Conservation (phyloP, 1,284 basidiomycete species). For the Cutaneotrichosporon mucoides region DNA sequence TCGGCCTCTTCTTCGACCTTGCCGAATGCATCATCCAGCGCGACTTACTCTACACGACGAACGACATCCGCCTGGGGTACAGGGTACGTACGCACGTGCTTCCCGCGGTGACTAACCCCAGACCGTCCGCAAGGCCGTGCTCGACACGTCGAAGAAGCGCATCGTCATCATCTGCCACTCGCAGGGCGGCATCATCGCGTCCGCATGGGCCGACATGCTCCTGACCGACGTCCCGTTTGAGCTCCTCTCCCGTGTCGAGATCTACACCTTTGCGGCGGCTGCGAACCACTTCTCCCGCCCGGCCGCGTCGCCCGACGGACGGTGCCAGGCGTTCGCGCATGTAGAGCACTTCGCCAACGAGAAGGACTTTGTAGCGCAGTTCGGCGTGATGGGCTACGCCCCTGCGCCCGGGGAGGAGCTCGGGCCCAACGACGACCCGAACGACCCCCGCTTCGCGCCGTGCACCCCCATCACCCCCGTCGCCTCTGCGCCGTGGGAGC, state of each 20-base stretch:
- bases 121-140: constrained; percentile 14
- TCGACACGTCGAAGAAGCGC: constrained; percentile 20
- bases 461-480: neutral
- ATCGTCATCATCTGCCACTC: constrained; percentile 38
- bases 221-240: constrained; percentile 17
- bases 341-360: constrained; percentile 41
- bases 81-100: neutral
- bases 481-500: neutral
- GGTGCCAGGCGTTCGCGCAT: constrained; percentile 16
- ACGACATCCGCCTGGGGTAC: constrained; percentile 29
- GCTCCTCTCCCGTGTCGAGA: constrained; percentile 35
- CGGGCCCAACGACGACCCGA: neutral
- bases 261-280: constrained; percentile 41
- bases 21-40: constrained; percentile 39
- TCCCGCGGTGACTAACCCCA: constrained; percentile 2
- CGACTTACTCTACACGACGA: constrained; percentile 29
- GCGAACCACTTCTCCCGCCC: constrained; percentile 38
- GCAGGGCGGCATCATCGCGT: constrained; percentile 39
- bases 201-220: constrained; percentile 21
- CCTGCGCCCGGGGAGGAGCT: neutral
- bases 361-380: constrained; percentile 31
- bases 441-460: neutral
- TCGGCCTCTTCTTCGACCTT: constrained; percentile 36
- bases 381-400: constrained; percentile 22
- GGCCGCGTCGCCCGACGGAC: neutral